A percentile compares a stretch with the other conserved stretches of the same genome.
Conservation (phyloP, 2,329 filamentous ascomycete species). For the Microthyrium microscopicum region DNA sequence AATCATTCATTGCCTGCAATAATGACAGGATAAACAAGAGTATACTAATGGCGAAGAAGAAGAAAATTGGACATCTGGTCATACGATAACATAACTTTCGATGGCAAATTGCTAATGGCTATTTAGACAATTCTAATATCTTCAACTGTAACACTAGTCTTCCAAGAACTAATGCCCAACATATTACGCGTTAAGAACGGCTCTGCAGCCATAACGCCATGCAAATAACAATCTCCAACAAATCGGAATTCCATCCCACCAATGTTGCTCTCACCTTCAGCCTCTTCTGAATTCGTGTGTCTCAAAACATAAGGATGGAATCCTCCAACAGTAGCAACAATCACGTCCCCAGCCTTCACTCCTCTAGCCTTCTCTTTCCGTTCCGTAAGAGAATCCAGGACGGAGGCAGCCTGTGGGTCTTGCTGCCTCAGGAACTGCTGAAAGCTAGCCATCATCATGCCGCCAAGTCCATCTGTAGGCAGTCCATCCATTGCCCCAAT, state of each 20-base stretch:
- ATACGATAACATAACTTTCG: too few relatives aligned
- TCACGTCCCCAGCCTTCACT: neutral
- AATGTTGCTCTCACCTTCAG: too few relatives aligned
- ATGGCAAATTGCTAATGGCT: too few relatives aligned
- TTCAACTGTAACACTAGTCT: neutral
- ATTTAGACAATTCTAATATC: conserved; percentile 1
- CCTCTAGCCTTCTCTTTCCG: conserved; percentile 1
- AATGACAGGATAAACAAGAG: too few relatives aligned
- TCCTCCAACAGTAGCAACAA: conserved; percentile 2
- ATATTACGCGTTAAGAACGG: neutral
- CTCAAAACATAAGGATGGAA: conserved; percentile 4
- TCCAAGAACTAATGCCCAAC: neutral
- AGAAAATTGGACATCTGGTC: too few relatives aligned
- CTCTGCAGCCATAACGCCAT: conserved; percentile 4
- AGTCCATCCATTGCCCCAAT: neutral
- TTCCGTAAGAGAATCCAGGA: neutral
- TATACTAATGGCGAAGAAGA: too few relatives aligned
- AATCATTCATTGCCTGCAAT: too few relatives aligned
- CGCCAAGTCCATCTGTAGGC: neutral
- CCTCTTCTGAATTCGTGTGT: too few relatives aligned
- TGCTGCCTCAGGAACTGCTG: neutral
- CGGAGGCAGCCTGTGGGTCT: neutral
- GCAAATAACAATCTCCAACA: conserved; percentile 5
- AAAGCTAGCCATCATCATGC: conserved; percentile 1
- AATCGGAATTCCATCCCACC: too few relatives aligned